Evolutionary conservation across 257 asterid genomes (phyloP).

Genomic region (Gynochthodes officinalis): DNA sequence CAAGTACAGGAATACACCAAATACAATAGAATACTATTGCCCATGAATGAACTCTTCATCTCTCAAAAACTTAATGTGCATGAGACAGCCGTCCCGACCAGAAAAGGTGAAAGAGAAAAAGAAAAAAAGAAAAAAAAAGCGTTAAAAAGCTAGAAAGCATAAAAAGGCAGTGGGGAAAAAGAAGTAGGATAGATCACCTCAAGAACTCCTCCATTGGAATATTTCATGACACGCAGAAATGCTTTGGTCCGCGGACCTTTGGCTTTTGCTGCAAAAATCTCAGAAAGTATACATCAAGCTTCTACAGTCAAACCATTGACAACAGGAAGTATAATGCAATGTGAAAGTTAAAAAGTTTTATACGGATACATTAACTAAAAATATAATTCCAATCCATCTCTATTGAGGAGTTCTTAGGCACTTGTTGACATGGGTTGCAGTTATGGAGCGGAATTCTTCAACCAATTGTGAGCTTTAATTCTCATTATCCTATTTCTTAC

Average conservation of each 20-base stretch:
- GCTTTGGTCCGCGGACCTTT: slow-evolving; percentile 83
- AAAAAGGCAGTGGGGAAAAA: neutral
- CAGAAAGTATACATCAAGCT: slow-evolving; percentile 3
- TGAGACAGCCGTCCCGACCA: no score
- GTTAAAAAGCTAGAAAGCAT: neutral
- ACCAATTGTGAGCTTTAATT: neutral
- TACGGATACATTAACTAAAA: neutral
- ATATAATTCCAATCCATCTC: neutral
- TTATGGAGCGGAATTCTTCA: neutral
- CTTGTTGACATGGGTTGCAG: no score
- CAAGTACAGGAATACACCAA: neutral
- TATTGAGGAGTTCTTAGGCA: neutral
- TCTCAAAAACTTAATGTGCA: neutral
- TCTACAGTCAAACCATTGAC: slow-evolving; percentile 4
- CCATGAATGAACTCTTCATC: neutral
- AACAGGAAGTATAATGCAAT: slow-evolving; percentile 8
- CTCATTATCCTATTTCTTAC: no score
- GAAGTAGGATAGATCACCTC: slow-evolving; percentile 47
- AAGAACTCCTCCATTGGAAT: slow-evolving; percentile 87
- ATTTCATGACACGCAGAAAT: slow-evolving; percentile 89
- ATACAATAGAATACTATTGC: neutral
- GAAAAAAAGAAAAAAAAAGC: no score
- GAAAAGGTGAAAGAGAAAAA: no score
- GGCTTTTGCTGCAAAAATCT: slow-evolving; percentile 65
- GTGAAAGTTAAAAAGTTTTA: neutral